These are phyloP conservation scores for Reutealis trisperma DNA, from an alignment of 345 rosid genomes.

Conservation along the genomic window DNA sequence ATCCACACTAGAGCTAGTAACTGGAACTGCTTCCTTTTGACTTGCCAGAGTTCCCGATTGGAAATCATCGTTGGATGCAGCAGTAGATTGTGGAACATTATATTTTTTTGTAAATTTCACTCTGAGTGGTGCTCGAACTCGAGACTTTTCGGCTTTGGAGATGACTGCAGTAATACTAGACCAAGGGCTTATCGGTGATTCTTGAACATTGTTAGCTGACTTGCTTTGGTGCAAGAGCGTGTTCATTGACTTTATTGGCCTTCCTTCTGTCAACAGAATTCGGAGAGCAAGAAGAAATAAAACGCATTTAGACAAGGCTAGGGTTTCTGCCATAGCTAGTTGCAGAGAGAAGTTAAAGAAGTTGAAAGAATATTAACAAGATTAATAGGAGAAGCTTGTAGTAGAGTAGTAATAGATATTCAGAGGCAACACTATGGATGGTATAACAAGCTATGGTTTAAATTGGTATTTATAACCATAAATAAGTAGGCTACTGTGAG, in stretches of 20 bases:
- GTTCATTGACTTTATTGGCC: slow-evolving; percentile 30
- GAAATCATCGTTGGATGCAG: background rate
- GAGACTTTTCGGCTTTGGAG: too few species aligned
- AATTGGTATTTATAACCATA: slow-evolving; percentile 22
- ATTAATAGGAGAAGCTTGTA: background rate
- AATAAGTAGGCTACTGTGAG: too few species aligned
- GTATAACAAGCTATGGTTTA: background rate
- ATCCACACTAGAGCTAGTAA: background rate
- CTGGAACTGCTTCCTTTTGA: too few species aligned
- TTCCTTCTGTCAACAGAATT: slow-evolving; percentile 32
- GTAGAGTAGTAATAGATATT: background rate
- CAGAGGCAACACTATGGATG: background rate
- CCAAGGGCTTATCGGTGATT: too few species aligned
- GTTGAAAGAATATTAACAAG: background rate
- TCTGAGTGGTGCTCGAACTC: too few species aligned
- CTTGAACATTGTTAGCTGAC: too few species aligned
- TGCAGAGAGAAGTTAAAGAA: background rate
- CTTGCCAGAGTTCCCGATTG: too few species aligned
- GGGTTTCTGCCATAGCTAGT: slow-evolving; percentile 29
- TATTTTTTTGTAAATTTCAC: too few species aligned
- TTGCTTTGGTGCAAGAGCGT: background rate
- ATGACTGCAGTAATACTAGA: too few species aligned
- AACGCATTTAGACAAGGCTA: slow-evolving; percentile 3
- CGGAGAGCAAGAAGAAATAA: slow-evolving; percentile 32
- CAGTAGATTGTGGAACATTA: background rate